Conservation (phyloP, 2,329 filamentous ascomycete species). For the Cladosporium sp. region DNA sequence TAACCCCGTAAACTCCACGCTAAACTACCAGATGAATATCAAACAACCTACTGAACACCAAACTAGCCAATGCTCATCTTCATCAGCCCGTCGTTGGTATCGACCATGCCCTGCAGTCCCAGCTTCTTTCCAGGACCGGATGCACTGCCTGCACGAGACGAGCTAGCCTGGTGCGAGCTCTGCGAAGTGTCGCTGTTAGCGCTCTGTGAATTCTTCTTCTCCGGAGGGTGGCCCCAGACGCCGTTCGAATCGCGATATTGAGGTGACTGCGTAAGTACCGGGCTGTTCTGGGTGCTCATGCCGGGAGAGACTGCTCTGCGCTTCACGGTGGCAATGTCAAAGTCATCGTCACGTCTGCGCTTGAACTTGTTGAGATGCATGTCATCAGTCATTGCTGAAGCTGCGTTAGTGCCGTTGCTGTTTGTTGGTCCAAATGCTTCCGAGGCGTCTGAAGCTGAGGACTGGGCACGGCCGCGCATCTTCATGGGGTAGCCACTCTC, state of each 20-base stretch:
- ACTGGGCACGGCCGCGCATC: constrained; percentile 36
- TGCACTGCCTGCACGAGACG: constrained; percentile 16
- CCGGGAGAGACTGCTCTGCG: constrained; percentile 87
- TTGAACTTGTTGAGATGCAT: constrained; percentile 53
- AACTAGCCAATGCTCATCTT: constrained; percentile 90
- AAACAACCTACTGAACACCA: background rate
- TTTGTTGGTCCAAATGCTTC: constrained; percentile 33
- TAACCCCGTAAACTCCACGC: constrained; percentile 13
- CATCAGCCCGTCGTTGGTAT: constrained; percentile 94
- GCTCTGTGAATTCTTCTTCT: constrained; percentile 39
- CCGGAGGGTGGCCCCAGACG: constrained; percentile 71
- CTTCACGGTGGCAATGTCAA: constrained; percentile 86
- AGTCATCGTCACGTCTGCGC: constrained; percentile 85
- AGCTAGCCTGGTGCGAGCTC: constrained; percentile 26
- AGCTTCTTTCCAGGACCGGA: constrained; percentile 56
- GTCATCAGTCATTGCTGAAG: constrained; percentile 35
- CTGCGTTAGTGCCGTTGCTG: constrained; percentile 19
- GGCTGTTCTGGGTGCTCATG: constrained; percentile 87
- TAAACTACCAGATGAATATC: background rate
- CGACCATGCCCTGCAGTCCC: constrained; percentile 88
- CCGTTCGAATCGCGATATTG: constrained; percentile 65
- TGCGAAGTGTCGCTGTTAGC: constrained; percentile 49
- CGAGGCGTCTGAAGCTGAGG: constrained; percentile 37
- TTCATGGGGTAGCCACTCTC: constrained; percentile 29
- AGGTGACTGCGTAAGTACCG: constrained; percentile 78